Base-by-base conservation (phyloP, 352 stramenopile genomes). In the Pythium pectinolyticum region DNA sequence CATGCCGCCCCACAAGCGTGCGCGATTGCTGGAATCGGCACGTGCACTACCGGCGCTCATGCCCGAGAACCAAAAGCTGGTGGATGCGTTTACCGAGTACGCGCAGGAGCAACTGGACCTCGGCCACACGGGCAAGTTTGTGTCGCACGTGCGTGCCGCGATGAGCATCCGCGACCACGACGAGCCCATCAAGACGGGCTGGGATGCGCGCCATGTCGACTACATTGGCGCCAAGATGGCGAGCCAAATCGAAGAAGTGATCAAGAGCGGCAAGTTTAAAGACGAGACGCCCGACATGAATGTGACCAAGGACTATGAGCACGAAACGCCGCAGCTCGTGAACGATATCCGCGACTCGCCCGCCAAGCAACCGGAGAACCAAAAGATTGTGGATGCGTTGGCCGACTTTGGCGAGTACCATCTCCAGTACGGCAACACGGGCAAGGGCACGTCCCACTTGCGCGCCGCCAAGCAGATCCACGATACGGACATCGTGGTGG, bases 61-160 rank as follows among this genome's bases (percentile, higher is more conserved):
- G 17, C 15, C 66, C 3, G 75, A 72, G 1, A 93, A 93, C 65
- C 84, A 93, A 40, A 87, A 88, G 63, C 78, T 93, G 19, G 82
- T 91, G 30, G 77, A 93, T 57, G 84, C 77, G 8, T 91, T 93
- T 52, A 61, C 77, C 1, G 72, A 77, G 19, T 93, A 91, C 35
- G 84, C 79, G 15, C 75, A 82, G 54, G 46, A 74, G 3, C 82
- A 93, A 45, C 63, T 90, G 0, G 64, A 83, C 30, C 70, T 55
- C 6, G 84, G 84, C 1, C 84, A 93, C 66, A 91, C 84, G 7
- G 84, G 84, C 57, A 91, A 93, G 56, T 84, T 81, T 11, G 75
- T 88, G 14, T 80, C 80, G 3, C 82, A 90, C 56, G 57, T 93
- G 54, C 82, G 82, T 3, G 82, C 84, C 11, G 84, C 84, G n/a